Base-by-base conservation (phyloP, 2,329 filamentous ascomycete genomes). In the Exophiala xenobiotica region DNA sequence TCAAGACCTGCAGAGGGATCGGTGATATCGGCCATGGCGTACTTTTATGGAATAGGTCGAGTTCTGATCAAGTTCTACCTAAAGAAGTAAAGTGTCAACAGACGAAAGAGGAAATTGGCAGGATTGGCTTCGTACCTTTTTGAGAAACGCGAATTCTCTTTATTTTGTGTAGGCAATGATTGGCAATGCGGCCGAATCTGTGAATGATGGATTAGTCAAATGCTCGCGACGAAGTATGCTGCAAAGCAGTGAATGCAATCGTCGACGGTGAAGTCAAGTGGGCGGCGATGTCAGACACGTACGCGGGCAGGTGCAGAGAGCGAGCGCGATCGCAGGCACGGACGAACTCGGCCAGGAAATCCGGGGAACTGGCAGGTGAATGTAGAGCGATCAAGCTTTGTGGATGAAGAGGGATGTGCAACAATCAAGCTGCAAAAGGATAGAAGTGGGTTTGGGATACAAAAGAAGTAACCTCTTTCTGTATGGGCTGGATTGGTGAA, bases 21-120 rank as follows among this genome's bases (percentile, higher is more conserved):
- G 63, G 85, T 82, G 74, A 90, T 86, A 76, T 90, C 87, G 78
- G 85, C 85, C 87, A 90, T 90, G 59, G 23, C 50, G 35, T n/a
- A 29, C 46, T 43, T 14, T 70, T 67, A 70, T 66, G 51, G 47
- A 31, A 49, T 51, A 12, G 46, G 50, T 49, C 26, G 29, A 50
- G 39, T 54, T 27, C 44, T 43, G 37, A 16, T 35, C 31, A 37
- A 56, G 27, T 44, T 54, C 47, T 56, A 42, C 58, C 58, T 39
- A 57, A 59, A 59, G 40, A 54, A 58, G 58, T 47, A 57, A 59
- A 49, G 49, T 56, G 57, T 58, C 52, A 57, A 60, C 47, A 55
- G 52, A 55, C 55, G 40, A 54, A 54, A 58, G 49, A 47, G 59
- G 51, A 59, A 58, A 45, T 50, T 16, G 26, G 20, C 46, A 40